These are phyloP conservation scores for Jackrogersella minutella DNA, from an alignment of 495 filamentous ascomycete genomes.

Conservation along the genomic window DNA sequence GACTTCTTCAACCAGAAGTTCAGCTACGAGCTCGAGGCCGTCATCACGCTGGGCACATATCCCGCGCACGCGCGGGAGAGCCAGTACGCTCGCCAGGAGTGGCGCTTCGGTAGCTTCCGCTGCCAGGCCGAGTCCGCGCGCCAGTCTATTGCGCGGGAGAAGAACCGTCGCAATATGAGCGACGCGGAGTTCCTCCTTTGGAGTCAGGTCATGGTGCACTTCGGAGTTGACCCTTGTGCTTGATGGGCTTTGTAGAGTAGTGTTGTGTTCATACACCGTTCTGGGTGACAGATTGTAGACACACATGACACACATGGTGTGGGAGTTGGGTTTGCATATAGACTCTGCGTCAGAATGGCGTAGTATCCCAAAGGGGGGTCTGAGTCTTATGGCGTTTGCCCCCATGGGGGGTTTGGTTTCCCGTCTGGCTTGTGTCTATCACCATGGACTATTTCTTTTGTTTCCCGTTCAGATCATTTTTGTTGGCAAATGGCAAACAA, in stretches of 20 bases:
- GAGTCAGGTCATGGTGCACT: conserved; percentile 25
- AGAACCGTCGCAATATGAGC: neutral
- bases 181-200: neutral
- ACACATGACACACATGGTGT: too few relatives aligned
- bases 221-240: conserved; percentile 33
- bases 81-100: conserved; percentile 39
- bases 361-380: too few relatives aligned
- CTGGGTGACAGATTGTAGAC: too few relatives aligned
- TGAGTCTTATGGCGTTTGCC: too few relatives aligned
- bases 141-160: conserved; percentile 48
- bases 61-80: too few relatives aligned
- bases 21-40: conserved; percentile 48
- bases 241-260: neutral
- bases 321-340: too few relatives aligned
- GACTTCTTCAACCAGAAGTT: conserved; percentile 50
- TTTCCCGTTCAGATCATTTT: neutral
- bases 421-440: too few relatives aligned
- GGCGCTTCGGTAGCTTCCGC: conserved; percentile 53
- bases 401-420: too few relatives aligned
- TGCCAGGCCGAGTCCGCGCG: conserved; percentile 53
- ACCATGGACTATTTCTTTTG: too few relatives aligned
- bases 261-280: too few relatives aligned
- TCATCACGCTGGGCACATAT: conserved; percentile 45
- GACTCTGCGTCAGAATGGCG: too few relatives aligned
- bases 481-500: neutral